Evolutionary conservation across 768 basidiomycete genomes (phyloP).

Genomic region (Auricularia sp.): DNA sequence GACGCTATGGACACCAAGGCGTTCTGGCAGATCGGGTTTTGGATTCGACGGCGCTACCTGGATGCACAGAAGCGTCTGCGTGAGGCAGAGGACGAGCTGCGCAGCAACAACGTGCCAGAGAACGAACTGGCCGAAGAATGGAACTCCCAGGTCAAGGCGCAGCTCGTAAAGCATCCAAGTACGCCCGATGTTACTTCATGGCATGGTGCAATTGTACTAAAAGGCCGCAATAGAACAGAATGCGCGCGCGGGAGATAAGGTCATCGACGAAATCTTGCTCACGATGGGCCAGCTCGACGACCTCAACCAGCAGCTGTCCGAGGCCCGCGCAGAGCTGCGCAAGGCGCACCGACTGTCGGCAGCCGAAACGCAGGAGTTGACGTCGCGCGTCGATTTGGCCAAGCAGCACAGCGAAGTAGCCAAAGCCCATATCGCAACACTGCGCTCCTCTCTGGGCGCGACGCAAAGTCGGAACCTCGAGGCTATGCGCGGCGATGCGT

Average conservation of each 20-base stretch:
- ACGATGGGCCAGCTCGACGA: no score
- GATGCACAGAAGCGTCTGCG: background rate
- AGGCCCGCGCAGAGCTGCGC: background rate
- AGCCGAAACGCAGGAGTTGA: background rate
- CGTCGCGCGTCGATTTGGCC: background rate
- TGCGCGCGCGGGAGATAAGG: no score
- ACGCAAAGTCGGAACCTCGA: background rate
- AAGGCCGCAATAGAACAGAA: no score
- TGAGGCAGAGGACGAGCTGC: background rate
- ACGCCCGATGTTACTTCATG: no score
- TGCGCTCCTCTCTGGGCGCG: background rate
- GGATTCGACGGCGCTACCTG: background rate
- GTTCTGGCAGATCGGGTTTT: no score
- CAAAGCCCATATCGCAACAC: background rate
- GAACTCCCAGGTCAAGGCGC: no score
- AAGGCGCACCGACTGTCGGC: background rate
- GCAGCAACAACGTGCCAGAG: no score
- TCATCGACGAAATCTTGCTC: no score
- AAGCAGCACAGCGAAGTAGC: background rate
- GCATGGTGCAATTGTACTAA: no score
- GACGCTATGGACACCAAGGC: background rate
- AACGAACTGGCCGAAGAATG: no score
- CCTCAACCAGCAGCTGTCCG: no score
- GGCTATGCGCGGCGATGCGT: background rate
- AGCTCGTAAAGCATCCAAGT: background rate